Conservation (phyloP, 2,329 filamentous ascomycete species). For the Alternaria infectoria region DNA sequence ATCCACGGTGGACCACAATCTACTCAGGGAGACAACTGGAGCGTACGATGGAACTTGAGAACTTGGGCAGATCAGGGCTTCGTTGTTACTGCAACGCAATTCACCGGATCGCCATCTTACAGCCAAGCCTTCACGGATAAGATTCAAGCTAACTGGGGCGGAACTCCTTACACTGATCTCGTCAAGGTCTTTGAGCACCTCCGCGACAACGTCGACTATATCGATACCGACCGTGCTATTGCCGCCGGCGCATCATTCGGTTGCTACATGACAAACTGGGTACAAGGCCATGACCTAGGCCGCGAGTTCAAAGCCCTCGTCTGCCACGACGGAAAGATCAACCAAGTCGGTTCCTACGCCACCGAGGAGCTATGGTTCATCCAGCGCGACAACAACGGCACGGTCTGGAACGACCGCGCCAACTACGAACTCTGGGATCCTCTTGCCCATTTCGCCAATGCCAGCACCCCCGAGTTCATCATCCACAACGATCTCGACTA, state of each 20-base stretch:
- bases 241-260: constrained; percentile 68
- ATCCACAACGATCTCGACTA: constrained; percentile 92
- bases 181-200: constrained; percentile 80
- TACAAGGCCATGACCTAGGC: constrained; percentile 83
- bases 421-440: constrained; percentile 66
- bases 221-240: constrained; percentile 74
- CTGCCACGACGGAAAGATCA: constrained; percentile 85
- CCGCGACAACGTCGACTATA: constrained; percentile 66
- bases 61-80: constrained; percentile 89
- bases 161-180: constrained; percentile 80
- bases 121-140: constrained; percentile 78
- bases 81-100: constrained; percentile 79
- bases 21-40: constrained; percentile 77
- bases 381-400: constrained; percentile 53
- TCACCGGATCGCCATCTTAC: constrained; percentile 82
- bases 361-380: constrained; percentile 62
- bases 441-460: constrained; percentile 65
- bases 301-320: constrained; percentile 87
- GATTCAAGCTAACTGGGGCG: constrained; percentile 83
- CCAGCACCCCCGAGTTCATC: constrained; percentile 85
- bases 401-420: constrained; percentile 48
- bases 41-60: constrained; percentile 81
- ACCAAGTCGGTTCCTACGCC: constrained; percentile 56
- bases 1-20: constrained; percentile 85
- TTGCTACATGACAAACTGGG: constrained; percentile 70